Conservation (phyloP, 768 basidiomycete genomes). For the Amyloporia xantha region DNA sequence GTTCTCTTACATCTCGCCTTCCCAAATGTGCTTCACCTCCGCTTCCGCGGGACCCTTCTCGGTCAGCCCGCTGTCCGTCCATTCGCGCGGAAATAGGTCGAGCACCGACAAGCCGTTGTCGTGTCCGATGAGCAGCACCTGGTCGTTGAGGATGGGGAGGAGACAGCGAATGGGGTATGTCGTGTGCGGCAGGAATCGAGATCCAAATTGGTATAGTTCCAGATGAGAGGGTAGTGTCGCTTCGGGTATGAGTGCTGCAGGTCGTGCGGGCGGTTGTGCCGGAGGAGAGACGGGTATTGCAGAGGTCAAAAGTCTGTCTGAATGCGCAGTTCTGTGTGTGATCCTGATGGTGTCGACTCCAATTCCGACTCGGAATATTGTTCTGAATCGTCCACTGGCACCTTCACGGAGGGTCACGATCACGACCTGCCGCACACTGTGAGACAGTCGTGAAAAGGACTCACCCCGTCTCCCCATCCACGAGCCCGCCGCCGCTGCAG, state of each 20-base stretch:
- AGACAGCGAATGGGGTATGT: slow-evolving; percentile 69
- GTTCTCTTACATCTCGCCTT: slow-evolving; percentile 61
- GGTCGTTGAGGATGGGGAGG: slow-evolving; percentile 59
- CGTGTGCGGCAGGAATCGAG: slow-evolving; percentile 78
- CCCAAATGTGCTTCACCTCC: slow-evolving; percentile 60
- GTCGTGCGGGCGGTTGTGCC: slow-evolving; percentile 16
- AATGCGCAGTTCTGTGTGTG: slow-evolving; percentile 13
- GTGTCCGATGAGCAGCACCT: slow-evolving; percentile 70
- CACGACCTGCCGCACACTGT: not conserved
- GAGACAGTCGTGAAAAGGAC: slow-evolving; percentile 3
- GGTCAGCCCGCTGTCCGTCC: slow-evolving; percentile 35
- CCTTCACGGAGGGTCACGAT: not conserved
- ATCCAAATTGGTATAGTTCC: slow-evolving; percentile 72
- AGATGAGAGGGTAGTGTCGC: slow-evolving; percentile 55
- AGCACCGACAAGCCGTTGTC: slow-evolving; percentile 76
- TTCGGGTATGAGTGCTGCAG: slow-evolving; percentile 26
- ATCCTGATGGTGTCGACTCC: not conserved
- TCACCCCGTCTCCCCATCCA: slow-evolving; percentile 61
- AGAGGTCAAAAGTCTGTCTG: slow-evolving; percentile 17
- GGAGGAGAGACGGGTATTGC: slow-evolving; percentile 14
- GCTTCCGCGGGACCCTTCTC: slow-evolving; percentile 68
- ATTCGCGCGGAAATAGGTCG: slow-evolving; percentile 76
- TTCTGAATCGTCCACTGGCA: not conserved
- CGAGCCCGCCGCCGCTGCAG: slow-evolving; percentile 47
- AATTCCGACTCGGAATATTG: not conserved